Percentiles rank a stretch among this genome's conserved stretches.
These are phyloP conservation scores for Citrus maxima DNA, from an alignment of 345 rosid genomes.

Conservation along the genomic window DNA sequence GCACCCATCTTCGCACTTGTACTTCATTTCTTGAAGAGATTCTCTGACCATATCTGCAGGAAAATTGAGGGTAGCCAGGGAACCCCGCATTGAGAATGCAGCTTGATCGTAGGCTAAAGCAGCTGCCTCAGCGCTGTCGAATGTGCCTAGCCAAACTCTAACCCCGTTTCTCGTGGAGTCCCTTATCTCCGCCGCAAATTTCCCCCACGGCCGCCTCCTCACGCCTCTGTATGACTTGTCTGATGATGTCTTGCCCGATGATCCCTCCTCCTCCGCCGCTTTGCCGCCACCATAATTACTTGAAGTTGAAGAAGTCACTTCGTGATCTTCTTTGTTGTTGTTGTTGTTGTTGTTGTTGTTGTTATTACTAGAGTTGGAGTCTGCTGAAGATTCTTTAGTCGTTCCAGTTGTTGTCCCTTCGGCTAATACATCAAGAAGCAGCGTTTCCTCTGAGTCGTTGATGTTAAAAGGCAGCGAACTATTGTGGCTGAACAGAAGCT, in stretches of 20 bases:
- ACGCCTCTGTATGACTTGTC: conserved; percentile 59
- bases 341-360: too few relatives aligned
- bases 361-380: neutral
- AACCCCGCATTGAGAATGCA: conserved; percentile 54
- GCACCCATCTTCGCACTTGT: conserved; percentile 45
- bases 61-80: conserved; percentile 59
- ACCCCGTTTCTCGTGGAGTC: conserved; percentile 59
- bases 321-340: conserved; percentile 32
- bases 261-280: too few relatives aligned
- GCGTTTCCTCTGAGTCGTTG: conserved; percentile 43
- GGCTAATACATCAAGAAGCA: conserved; percentile 33
- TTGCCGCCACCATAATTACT: too few relatives aligned
- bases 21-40: conserved; percentile 51
- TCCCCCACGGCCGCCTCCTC: conserved; percentile 75
- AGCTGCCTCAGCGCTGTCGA: conserved; percentile 65
- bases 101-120: conserved; percentile 85
- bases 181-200: conserved; percentile 74
- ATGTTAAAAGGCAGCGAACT: conserved; percentile 30
- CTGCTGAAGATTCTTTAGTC: neutral
- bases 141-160: conserved; percentile 80
- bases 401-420: neutral
- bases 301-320: conserved; percentile 17
- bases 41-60: conserved; percentile 49
- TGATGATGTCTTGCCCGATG: neutral
- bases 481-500: conserved; percentile 25